Evolutionary conservation across 2,329 filamentous ascomycete species (phyloP), one percentile per base, ranked within the genome.

Genomic region (Teratosphaeria gauchensis): DNA sequence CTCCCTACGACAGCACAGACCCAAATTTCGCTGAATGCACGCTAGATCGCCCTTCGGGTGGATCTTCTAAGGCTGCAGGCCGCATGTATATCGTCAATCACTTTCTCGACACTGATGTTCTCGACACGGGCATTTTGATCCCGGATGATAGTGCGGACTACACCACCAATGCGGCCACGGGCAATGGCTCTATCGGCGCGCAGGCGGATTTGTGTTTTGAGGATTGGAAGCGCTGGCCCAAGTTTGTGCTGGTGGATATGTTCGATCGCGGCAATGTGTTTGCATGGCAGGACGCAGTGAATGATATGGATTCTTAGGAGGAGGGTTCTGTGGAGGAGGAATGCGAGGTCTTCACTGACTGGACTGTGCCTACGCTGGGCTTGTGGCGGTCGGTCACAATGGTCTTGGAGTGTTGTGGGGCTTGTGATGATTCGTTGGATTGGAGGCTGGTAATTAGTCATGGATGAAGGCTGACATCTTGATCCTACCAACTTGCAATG

Each of bases 21-120:
- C 55, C 73, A 2, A 63, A 68, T 7, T 78, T 79, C 63, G 61
- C 69, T 0, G 66, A 73, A 59, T 79, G 77, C 66, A 74, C 67
- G 11, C 73, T 79, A 56, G 72, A 79, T 62, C 73, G 77, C 3
- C 77, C 77, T 2, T 53, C 71, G 4, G 71, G 70, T n/a, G 71
- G 69, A 28, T 71, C 67, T 14, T 62, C 72, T 5, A 66, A 70
- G 4, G 35, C 35, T 8, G 11, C 4, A 12, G 75, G 73, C 12
- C 70, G 74, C 4, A 78, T 80, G 76, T 76, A 76, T 57, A 71
- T 79, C 38, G 71, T 79, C 60, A 80, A 80, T 59, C 78, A 80
- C 64, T 78, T 78, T 62, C 66, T 79, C 2, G 74, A 79, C 61
- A 63, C 73, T 9, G 70, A 77, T 55, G 63, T 77, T 32, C 58